Evolutionary conservation across 164 flowering plant genomes (phyloP).

Genomic region (Vitis rotundifolia): DNA sequence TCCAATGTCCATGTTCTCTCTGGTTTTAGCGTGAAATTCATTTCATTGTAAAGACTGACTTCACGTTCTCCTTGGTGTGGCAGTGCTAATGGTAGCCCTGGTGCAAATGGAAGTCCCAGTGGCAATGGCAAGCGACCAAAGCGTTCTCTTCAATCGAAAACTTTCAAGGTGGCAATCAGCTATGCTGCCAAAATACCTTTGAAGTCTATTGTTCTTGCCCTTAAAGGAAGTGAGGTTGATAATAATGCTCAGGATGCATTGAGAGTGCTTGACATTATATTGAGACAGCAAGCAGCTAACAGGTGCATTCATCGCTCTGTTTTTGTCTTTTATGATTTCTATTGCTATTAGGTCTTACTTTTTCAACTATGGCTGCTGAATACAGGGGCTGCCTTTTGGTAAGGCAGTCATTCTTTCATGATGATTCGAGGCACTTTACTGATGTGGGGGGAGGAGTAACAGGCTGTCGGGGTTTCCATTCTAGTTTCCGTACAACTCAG

Average conservation of each 20-base stretch:
- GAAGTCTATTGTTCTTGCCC: constrained; percentile 43
- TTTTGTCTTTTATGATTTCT: background rate
- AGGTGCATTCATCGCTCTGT: constrained; percentile 32
- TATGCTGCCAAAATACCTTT: constrained; percentile 63
- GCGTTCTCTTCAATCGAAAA: constrained; percentile 42
- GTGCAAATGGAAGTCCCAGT: constrained; percentile 31
- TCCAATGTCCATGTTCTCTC: background rate
- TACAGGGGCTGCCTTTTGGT: constrained; percentile 80
- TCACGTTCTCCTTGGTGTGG: constrained; percentile 1
- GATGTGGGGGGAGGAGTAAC: constrained; percentile 78
- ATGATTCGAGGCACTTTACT: constrained; percentile 50
- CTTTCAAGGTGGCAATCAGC: constrained; percentile 52
- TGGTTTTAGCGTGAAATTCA: background rate
- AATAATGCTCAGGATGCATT: constrained; percentile 54
- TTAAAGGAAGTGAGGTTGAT: constrained; percentile 46
- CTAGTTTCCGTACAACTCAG: constrained; percentile 66
- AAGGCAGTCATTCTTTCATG: constrained; percentile 76
- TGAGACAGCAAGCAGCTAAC: constrained; percentile 76
- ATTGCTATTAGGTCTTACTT: background rate
- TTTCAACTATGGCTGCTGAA: constrained; percentile 19
- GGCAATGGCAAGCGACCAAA: constrained; percentile 49
- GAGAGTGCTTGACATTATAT: constrained; percentile 66
- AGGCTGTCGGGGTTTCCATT: constrained; percentile 65
- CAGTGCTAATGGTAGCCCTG: constrained; percentile 32
- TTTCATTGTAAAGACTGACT: background rate